Conservation (phyloP, 176 grass and related monocot species). For the Ensete glaucum region DNA sequence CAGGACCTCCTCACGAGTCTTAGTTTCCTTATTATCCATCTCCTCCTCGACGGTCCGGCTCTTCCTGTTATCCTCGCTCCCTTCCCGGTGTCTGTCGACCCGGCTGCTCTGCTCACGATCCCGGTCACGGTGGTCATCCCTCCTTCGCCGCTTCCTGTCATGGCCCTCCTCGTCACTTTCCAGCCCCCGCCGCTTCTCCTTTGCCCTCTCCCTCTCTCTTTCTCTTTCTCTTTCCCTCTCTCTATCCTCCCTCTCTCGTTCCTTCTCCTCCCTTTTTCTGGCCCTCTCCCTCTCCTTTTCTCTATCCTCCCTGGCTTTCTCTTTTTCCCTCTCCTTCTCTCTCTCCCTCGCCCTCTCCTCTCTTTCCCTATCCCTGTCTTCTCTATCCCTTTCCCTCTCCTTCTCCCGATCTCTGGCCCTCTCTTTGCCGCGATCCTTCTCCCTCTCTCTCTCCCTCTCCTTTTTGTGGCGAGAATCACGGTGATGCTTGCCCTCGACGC, state of each 20-base stretch:
- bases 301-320: conserved; percentile 11
- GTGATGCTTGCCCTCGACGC: conserved; percentile 7
- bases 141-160: conserved; percentile 52
- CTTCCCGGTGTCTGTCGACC: conserved; percentile 12
- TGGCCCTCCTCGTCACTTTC: conserved; percentile 38
- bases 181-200: conserved; percentile 24
- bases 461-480: neutral
- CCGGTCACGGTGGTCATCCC: conserved; percentile 37
- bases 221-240: conserved; percentile 37
- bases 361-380: conserved; percentile 5
- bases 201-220: conserved; percentile 33
- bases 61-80: conserved; percentile 27
- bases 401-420: neutral
- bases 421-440: neutral
- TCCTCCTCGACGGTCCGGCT: conserved; percentile 35
- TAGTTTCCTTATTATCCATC: conserved; percentile 35
- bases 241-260: conserved; percentile 32
- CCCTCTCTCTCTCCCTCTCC: neutral
- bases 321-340: conserved; percentile 15
- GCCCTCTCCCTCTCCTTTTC: conserved; percentile 28
- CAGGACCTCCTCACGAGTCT: conserved; percentile 52
- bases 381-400: conserved; percentile 13
- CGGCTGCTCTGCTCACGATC: conserved; percentile 31
- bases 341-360: neutral
- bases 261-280: conserved; percentile 30